Conservation (phyloP, 345 rosid genomes). For the Populus nigra region DNA sequence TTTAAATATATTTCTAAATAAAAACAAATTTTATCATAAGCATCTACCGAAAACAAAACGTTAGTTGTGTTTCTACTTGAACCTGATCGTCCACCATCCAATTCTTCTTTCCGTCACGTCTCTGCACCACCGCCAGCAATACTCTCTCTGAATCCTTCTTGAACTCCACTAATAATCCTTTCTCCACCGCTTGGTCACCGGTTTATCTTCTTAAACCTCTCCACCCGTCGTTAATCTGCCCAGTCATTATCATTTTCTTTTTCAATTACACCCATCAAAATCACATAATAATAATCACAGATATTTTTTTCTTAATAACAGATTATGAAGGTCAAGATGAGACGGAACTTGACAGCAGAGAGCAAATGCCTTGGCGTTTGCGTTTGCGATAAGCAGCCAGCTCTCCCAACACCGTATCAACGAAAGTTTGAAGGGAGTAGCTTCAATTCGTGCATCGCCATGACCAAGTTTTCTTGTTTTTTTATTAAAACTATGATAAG, state of each 20-base stretch:
- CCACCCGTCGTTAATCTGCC: slow-evolving; percentile 60
- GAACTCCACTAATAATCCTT: slow-evolving; percentile 83
- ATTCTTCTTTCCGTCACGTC: slow-evolving; percentile 93
- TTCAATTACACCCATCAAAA: too few species aligned
- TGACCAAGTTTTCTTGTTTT: neutral
- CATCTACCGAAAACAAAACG: neutral
- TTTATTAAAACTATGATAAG: too few species aligned
- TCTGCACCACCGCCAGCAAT: slow-evolving; percentile 72
- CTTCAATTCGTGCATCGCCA: slow-evolving; percentile 20
- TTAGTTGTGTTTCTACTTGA: slow-evolving; percentile 34
- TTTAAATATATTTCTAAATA: too few species aligned
- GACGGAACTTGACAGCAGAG: slow-evolving; percentile 61
- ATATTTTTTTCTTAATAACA: too few species aligned
- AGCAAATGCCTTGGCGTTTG: slow-evolving; percentile 37
- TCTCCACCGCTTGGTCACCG: slow-evolving; percentile 46
- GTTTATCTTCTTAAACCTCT: slow-evolving; percentile 69
- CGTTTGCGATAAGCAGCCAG: slow-evolving; percentile 44
- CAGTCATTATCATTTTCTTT: neutral
- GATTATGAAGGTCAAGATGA: neutral
- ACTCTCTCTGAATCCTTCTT: slow-evolving; percentile 78
- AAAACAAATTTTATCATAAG: too few species aligned
- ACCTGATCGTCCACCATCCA: slow-evolving; percentile 99
- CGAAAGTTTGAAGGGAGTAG: slow-evolving; percentile 54
- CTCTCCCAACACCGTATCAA: slow-evolving; percentile 64
- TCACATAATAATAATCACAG: too few species aligned